phyloP scores from a whole-genome alignment of 78 protist genomes.

The Monosiga brevicollis region DNA sequence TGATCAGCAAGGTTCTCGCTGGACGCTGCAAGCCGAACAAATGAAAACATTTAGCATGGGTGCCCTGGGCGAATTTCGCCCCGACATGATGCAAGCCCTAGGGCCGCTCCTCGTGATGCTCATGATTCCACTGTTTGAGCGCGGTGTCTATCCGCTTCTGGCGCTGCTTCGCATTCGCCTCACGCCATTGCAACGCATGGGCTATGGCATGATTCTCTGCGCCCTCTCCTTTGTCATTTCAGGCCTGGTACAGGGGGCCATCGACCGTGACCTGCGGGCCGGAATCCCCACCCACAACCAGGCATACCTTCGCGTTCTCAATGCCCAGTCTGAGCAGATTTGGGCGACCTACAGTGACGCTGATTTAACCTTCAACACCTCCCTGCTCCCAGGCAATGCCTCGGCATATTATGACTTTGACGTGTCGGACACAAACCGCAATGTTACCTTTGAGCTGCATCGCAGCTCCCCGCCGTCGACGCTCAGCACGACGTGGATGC shows the following conservation, averaged over 20 bases:
- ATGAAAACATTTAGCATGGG: slow-evolving; percentile 21
- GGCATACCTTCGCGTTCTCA: not conserved
- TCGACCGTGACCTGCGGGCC: slow-evolving; percentile 6
- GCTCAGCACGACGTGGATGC: no score
- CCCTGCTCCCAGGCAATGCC: no score
- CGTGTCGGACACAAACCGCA: no score
- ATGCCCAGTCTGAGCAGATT: no score
- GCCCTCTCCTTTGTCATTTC: slow-evolving; percentile 38
- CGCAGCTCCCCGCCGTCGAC: no score
- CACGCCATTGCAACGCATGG: slow-evolving; percentile 41
- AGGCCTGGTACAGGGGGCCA: slow-evolving; percentile 35
- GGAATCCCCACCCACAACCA: not conserved
- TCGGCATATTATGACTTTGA: no score
- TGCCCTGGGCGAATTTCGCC: slow-evolving; percentile 2
- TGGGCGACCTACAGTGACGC: no score
- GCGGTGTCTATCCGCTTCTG: slow-evolving; percentile 26
- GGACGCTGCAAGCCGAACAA: slow-evolving; percentile 38
- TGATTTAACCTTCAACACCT: no score
- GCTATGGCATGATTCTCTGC: slow-evolving; percentile 47
- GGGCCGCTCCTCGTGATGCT: slow-evolving; percentile 48
- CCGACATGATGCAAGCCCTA: slow-evolving; percentile 55
- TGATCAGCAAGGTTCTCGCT: slow-evolving; percentile 43
- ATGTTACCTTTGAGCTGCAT: no score
- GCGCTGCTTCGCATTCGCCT: slow-evolving; percentile 5
- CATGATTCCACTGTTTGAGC: slow-evolving; percentile 45